A percentile compares a stretch with the other conserved stretches of the same genome.
These are phyloP conservation scores for Gossypium trilobum DNA, from an alignment of 441 rosid genomes.

Conservation along the genomic window DNA sequence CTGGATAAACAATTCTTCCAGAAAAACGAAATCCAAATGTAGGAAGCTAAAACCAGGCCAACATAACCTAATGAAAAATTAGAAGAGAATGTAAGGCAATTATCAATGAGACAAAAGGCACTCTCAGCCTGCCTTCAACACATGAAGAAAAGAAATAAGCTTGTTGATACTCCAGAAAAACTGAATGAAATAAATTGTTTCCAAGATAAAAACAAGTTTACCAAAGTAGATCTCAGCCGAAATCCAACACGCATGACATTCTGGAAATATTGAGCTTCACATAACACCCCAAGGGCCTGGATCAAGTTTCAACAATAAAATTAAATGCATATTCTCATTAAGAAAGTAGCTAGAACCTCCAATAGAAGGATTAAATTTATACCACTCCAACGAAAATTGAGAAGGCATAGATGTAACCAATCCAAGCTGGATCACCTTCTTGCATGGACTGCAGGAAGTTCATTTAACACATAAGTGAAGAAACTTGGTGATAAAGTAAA, in stretches of 20 bases:
- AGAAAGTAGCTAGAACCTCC: background rate
- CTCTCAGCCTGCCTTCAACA: background rate
- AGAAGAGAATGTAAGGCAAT: background rate
- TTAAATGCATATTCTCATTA: background rate
- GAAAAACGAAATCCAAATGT: background rate
- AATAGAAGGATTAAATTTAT: conserved; percentile 25
- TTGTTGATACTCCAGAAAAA: conserved; percentile 9
- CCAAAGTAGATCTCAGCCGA: conserved; percentile 89
- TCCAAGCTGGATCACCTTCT: conserved; percentile 86
- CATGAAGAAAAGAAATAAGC: conserved; percentile 10
- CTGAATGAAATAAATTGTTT: conserved; percentile 11
- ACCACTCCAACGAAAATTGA: conserved; percentile 92
- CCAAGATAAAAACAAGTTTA: conserved; percentile 30
- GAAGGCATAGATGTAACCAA: conserved; percentile 87
- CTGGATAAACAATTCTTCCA: background rate
- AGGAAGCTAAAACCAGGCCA: background rate
- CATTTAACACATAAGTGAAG: conserved; percentile 18
- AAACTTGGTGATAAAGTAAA: background rate
- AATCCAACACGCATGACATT: conserved; percentile 96
- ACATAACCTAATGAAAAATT: conserved; percentile 5
- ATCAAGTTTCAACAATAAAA: conserved; percentile 26
- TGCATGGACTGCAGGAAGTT: conserved; percentile 88
- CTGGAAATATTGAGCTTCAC: conserved; percentile 94
- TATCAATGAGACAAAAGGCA: conserved; percentile 1
- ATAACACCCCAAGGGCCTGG: conserved; percentile 82